Evolutionary conservation across 2,329 filamentous ascomycete genomes (phyloP).

Genomic region (Phyllosticta ampelicida): DNA sequence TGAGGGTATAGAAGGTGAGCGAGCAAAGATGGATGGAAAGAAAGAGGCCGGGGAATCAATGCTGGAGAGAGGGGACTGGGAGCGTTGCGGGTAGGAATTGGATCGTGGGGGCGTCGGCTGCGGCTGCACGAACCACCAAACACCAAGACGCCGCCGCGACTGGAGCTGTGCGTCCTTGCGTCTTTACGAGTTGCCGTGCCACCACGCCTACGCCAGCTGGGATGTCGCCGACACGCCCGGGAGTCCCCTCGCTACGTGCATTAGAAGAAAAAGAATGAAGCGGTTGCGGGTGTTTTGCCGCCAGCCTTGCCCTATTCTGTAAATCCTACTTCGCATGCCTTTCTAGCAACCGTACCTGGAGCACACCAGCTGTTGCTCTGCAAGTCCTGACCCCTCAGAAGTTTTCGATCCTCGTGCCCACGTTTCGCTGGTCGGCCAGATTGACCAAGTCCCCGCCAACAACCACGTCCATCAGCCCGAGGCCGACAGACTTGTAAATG

Average conservation of each 20-base stretch:
- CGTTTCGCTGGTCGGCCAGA: constrained; percentile 43
- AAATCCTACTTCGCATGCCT: neutral
- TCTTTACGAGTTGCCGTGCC: neutral
- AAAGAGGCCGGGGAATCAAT: neutral
- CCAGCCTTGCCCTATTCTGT: neutral
- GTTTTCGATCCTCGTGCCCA: constrained; percentile 45
- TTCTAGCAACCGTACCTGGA: too few relatives aligned
- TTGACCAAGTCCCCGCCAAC: constrained; percentile 48
- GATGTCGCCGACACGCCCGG: neutral
- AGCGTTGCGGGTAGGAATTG: neutral
- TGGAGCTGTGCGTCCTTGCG: neutral
- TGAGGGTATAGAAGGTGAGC: neutral
- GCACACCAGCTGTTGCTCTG: neutral
- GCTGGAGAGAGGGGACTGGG: neutral
- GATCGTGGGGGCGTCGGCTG: neutral
- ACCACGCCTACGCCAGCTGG: neutral
- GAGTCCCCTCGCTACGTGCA: neutral
- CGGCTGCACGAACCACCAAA: neutral
- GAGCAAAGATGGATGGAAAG: neutral
- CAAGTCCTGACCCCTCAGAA: constrained; percentile 24
- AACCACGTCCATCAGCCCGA: constrained; percentile 58
- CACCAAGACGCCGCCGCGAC: neutral
- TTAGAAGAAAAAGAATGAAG: neutral
- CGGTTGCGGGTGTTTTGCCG: neutral
- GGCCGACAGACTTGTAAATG: constrained; percentile 58